Percentiles rank a stretch among this genome's conserved stretches.
phyloP scores from a whole-genome alignment of 345 rosid genomes.

The Syzygium grande region DNA sequence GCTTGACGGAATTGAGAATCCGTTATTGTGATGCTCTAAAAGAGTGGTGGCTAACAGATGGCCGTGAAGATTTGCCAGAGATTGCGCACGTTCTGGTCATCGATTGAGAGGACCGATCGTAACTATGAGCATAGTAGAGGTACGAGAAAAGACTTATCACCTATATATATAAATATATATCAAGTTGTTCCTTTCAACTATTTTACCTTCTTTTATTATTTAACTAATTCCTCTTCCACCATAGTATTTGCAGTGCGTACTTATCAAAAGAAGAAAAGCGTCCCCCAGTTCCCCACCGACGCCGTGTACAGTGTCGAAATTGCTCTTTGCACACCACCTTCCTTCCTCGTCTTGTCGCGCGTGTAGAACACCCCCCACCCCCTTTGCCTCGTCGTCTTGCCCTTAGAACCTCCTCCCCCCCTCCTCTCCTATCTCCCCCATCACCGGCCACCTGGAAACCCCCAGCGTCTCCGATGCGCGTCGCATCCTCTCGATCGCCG shows the following conservation, averaged over 20 bases:
- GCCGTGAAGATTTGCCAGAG: too few relatives aligned
- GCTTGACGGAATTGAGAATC: not conserved
- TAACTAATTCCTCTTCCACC: not conserved
- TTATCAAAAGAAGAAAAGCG: not conserved
- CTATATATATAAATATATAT: not conserved
- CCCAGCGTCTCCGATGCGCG: conserved; percentile 19
- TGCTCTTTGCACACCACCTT: too few relatives aligned
- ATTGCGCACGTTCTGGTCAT: not conserved
- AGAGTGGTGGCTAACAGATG: not conserved
- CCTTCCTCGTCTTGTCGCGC: not conserved
- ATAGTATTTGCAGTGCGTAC: accelerated
- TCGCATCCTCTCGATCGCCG: conserved; percentile 1
- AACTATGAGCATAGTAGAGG: not conserved
- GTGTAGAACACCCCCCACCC: not conserved
- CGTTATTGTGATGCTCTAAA: accelerated
- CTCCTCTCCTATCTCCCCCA: conserved; percentile 10
- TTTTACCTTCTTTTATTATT: not conserved
- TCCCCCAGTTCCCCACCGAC: conserved; percentile 28
- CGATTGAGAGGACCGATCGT: not conserved
- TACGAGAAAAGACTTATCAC: not conserved
- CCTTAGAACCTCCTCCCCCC: conserved; percentile 23
- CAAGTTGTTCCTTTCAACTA: not conserved
- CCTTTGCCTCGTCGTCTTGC: conserved; percentile 19
- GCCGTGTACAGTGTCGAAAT: too few relatives aligned
- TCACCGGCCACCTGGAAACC: conserved; percentile 1